phyloP scores from a whole-genome alignment of 495 filamentous ascomycete genomes.

The Extremus antarcticus region DNA sequence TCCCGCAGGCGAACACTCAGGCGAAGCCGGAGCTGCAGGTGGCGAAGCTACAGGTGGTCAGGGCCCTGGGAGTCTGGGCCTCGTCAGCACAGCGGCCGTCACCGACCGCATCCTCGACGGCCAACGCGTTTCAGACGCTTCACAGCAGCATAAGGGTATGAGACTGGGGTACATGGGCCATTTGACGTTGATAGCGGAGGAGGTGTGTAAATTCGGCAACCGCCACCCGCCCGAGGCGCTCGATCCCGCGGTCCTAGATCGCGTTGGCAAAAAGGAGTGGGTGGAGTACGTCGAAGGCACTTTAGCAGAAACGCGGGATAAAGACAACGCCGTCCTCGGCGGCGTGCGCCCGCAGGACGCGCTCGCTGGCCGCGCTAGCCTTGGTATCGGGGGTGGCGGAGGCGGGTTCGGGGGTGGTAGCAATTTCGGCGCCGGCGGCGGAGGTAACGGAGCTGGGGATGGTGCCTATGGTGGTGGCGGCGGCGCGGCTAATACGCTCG shows the following conservation, averaged over 20 bases:
- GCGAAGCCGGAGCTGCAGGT: no score
- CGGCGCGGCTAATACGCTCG: constrained; percentile 40
- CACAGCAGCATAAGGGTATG: constrained; percentile 70
- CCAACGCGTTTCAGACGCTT: constrained; percentile 73
- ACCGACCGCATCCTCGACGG: constrained; percentile 87
- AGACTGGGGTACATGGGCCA: constrained; percentile 98
- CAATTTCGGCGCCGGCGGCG: constrained; percentile 22
- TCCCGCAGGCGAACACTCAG: neutral
- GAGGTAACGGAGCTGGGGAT: neutral
- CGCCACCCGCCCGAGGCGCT: constrained; percentile 81
- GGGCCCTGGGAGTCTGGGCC: constrained; percentile 37
- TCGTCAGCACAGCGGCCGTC: constrained; percentile 81
- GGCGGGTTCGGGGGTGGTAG: constrained; percentile 44
- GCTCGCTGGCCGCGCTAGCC: constrained; percentile 45
- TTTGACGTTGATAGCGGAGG: constrained; percentile 91
- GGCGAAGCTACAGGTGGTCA: neutral
- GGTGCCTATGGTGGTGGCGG: constrained; percentile 34
- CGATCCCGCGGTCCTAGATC: constrained; percentile 73
- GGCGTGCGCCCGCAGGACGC: constrained; percentile 86
- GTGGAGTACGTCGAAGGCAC: constrained; percentile 92
- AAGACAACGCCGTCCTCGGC: constrained; percentile 96
- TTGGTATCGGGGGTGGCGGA: constrained; percentile 39
- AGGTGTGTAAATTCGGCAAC: constrained; percentile 97
- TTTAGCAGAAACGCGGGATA: constrained; percentile 83
- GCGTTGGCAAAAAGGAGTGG: constrained; percentile 79